Evolutionary conservation across 768 basidiomycete species (phyloP), one percentile per base, ranked within the genome.

Genomic region (Phanerochaete sordida): DNA sequence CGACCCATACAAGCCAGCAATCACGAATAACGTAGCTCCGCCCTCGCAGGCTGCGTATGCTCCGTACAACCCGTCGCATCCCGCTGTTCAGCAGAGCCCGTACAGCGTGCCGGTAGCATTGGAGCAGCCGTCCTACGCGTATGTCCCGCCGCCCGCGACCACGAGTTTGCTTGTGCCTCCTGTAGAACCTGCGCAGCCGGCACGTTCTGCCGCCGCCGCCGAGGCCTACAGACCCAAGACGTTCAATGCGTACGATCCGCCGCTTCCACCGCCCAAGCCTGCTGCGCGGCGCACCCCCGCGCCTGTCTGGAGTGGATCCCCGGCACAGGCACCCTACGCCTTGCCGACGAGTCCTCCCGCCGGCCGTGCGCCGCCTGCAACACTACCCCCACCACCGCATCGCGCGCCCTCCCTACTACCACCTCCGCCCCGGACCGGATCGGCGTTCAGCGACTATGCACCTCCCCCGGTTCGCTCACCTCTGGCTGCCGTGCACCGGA

Each of bases 241-340:
- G 33, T 77, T 76, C 15, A 88, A 90, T 64, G 90, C 89, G 1
- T 91, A 90, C 65, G 90, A 91, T 65, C 90, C 90, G 2, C 89
- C 90, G 31, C 81, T 91, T 59, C 83, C 83, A 39, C 78, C 84
- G 1, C 72, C 76, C 19, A 80, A 75, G 59, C 71, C 72, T 21
- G 45, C 56, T 50, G 50, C 74, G 33, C 74, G 70, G 52, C 74
- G 77, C 50, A 67, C 68, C 16, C 37, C 60, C 26, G 60, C 53
- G 15, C 53, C 53, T 33, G 35, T 50, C 19, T 64, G 62, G 62
- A 52, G 66, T 58, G 21, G 66, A 65, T 47, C 62, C 66, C 24
- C 69, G 71, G 35, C 52, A 26, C 65, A 65, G 50, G 19, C 39
- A 9, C 67, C 67, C n/a, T 68, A 70, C 58, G 66, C 67, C 35